phyloP scores from a whole-genome alignment of 2,329 filamentous ascomycete genomes.

The Mariannaea elegans region DNA sequence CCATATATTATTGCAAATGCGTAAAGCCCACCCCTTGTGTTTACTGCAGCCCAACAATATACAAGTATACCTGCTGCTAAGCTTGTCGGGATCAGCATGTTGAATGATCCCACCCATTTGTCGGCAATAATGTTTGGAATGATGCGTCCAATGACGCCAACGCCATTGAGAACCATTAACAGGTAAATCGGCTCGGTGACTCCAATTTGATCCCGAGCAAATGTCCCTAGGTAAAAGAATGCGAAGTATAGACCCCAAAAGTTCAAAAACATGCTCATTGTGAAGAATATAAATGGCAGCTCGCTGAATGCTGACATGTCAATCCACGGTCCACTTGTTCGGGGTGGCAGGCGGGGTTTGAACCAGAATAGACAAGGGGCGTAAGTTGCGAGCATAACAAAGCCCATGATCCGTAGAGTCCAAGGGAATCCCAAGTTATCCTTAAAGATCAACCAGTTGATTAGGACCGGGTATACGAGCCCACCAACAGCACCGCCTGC shows the following conservation, averaged over 20 bases:
- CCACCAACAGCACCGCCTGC: conserved; percentile 65
- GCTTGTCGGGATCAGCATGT: conserved; percentile 54
- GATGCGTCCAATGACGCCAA: conserved; percentile 59
- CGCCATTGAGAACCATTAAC: conserved; percentile 60
- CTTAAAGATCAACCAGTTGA: conserved; percentile 54
- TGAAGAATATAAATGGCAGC: conserved; percentile 46
- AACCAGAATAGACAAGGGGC: conserved; percentile 49
- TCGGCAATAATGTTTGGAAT: conserved; percentile 59
- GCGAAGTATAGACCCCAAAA: conserved; percentile 52
- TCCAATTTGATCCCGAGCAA: conserved; percentile 48
- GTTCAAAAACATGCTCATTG: conserved; percentile 45
- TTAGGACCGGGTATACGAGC: conserved; percentile 60
- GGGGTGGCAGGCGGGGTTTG: conserved; percentile 51
- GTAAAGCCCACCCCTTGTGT: conserved; percentile 36
- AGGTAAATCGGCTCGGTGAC: conserved; percentile 35
- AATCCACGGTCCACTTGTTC: conserved; percentile 51
- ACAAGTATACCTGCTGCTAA: conserved; percentile 35
- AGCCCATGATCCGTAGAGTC: conserved; percentile 59
- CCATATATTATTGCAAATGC: conserved; percentile 55
- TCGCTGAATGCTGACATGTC: conserved; percentile 56
- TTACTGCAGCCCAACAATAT: conserved; percentile 44
- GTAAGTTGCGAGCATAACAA: conserved; percentile 54
- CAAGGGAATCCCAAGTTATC: conserved; percentile 61
- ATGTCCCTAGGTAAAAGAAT: conserved; percentile 61
- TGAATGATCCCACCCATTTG: conserved; percentile 59